Conservation (phyloP, 306 rosid genomes). For the Heteromeles arbutifolia region DNA sequence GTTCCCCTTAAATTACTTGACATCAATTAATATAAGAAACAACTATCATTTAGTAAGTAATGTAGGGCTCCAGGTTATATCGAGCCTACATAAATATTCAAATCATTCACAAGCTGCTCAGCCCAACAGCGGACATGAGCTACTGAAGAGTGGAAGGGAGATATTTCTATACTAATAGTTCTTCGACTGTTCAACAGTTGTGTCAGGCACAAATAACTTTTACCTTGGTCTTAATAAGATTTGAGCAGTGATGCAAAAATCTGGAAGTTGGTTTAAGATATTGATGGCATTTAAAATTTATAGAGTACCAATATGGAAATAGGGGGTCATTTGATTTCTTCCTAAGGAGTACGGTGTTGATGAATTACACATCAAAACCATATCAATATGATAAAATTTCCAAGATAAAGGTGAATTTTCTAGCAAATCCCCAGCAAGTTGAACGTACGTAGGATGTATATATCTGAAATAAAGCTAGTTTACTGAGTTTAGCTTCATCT, state of each 20-base stretch:
- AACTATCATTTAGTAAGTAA: not conserved
- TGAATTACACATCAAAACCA: not conserved
- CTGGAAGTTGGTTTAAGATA: not conserved
- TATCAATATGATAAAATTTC: not conserved
- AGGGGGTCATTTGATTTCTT: not conserved
- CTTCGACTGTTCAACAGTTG: not conserved
- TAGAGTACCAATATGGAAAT: not conserved
- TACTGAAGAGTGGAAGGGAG: not conserved
- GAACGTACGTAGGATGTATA: not conserved
- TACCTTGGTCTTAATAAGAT: not conserved
- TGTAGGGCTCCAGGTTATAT: not conserved
- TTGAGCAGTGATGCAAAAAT: not conserved
- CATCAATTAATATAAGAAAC: not conserved
- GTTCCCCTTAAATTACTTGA: not conserved
- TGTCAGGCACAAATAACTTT: not conserved
- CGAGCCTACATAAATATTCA: not conserved
- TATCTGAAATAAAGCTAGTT: not conserved
- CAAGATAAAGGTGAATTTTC: not conserved
- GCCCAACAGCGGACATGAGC: not conserved
- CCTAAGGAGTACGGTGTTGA: not conserved
- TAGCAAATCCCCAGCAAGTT: not conserved
- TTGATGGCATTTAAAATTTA: not conserved
- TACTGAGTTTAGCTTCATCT: not conserved
- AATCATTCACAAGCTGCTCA: not conserved
- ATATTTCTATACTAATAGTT: not conserved